These are phyloP conservation scores for Diophrys appendiculata DNA, from an alignment of 73 alveolate genomes.

Conservation along the genomic window DNA sequence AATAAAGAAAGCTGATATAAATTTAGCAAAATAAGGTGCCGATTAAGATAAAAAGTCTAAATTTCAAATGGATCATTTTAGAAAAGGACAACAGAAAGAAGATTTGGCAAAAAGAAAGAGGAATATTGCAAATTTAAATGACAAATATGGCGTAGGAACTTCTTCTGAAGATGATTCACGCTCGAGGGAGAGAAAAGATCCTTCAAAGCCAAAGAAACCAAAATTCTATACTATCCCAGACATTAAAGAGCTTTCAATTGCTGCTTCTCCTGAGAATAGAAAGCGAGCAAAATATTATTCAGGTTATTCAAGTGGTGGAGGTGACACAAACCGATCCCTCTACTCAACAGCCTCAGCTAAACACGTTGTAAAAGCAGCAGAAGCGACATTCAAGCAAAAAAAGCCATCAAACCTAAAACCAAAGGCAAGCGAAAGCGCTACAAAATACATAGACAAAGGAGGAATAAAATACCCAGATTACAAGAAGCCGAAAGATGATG, in stretches of 20 bases:
- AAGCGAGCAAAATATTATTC: neutral
- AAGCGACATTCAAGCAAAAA: neutral
- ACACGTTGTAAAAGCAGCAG: neutral
- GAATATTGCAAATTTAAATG: neutral
- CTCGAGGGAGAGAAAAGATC: neutral
- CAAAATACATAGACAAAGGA: neutral
- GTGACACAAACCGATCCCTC: neutral
- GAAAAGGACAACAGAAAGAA: neutral
- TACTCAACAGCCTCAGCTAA: neutral
- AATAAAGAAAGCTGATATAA: neutral
- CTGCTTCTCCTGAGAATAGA: conserved; percentile 1
- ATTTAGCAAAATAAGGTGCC: neutral
- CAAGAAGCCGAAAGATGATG: neutral
- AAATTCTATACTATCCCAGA: neutral
- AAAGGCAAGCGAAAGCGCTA: neutral
- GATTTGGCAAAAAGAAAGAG: neutral
- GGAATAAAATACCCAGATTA: neutral
- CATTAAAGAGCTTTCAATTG: neutral
- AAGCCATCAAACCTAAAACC: neutral
- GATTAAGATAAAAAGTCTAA: neutral
- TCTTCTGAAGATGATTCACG: neutral
- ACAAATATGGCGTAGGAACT: neutral
- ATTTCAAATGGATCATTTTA: neutral
- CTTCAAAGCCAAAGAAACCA: neutral
- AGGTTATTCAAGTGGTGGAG: neutral